These are phyloP conservation scores for Fomitopsis serialis DNA, from an alignment of 768 basidiomycete species.

Conservation along the genomic window DNA sequence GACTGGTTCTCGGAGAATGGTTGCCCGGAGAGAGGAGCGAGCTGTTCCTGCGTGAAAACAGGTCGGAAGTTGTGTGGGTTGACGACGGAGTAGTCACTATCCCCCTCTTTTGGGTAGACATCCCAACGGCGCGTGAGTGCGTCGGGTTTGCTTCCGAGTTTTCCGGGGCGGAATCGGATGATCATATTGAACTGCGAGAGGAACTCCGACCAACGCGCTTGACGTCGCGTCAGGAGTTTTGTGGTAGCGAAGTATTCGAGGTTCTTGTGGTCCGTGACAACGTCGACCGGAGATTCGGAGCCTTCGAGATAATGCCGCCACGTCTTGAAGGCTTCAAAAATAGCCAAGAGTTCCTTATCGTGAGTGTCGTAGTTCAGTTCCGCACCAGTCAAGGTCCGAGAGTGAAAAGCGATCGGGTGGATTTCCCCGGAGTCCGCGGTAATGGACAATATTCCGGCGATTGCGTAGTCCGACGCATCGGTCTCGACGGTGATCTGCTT, in stretches of 20 bases:
- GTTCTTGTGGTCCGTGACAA: constrained; percentile 33
- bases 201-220: constrained; percentile 30
- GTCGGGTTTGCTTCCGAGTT: constrained; percentile 12
- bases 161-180: constrained; percentile 26
- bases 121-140: constrained; percentile 19
- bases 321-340: constrained; percentile 28
- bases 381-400: constrained; percentile 19
- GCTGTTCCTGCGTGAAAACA: constrained; percentile 12
- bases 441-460: constrained; percentile 14
- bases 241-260: constrained; percentile 31
- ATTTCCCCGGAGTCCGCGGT: constrained; percentile 12
- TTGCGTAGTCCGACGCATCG: constrained; percentile 20
- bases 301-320: constrained; percentile 22
- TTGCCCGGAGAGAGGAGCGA: constrained; percentile 15
- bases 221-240: constrained; percentile 27
- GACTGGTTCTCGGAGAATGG: constrained; percentile 7
- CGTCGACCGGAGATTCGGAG: constrained; percentile 6
- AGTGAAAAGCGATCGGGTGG: constrained; percentile 29
- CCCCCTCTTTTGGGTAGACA: constrained; percentile 19
- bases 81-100: constrained; percentile 18
- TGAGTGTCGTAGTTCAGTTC: constrained; percentile 46
- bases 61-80: constrained; percentile 28
- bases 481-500: constrained; percentile 12
- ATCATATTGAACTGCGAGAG: constrained; percentile 29
- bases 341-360: constrained; percentile 45